Evolutionary conservation across 768 basidiomycete species (phyloP), one percentile per base, ranked within the genome.

Genomic region (Boletus vinaceobasis): DNA sequence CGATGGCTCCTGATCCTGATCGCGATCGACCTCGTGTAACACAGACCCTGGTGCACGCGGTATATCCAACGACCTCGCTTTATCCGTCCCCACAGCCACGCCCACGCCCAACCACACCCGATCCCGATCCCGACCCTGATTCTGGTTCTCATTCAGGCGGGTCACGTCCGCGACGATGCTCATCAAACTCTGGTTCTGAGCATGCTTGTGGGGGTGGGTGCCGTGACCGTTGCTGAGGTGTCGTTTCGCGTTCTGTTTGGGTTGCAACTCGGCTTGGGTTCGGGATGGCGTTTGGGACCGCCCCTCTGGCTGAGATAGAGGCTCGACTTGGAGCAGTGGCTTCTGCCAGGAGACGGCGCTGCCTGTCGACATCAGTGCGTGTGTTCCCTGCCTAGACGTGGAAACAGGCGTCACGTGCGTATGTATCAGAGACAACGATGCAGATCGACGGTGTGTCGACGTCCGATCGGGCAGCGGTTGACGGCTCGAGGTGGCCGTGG

Each of bases 121-220:
- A 15, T 45, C 31, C 5, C 36, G 13, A 10, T 21, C 31, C 35
- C 26, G 13, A 10, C n/a, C 31, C 31, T 40, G 61, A 11, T 1
- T 13, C 17, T 37, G 23, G 53, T 23, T 63, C 50, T 52, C 73
- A 48, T 77, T 77, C 52, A 69, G 61, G 43, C 71, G 71, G 26
- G 84, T 67, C 43, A 87, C 81, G 52, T 75, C 79, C 61, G 87
- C 85, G 9, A 89, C 82, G 58, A 89, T 83, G 60, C 80, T 83
- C 85, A 88, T 84, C 64, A 88, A 68, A 40, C 79, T 85, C 38
- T 62, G 61, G 19, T 56, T 65, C 9, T 49, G 54, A 3, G 15
- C 42, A 15, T 47, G 53, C 17, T 59, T 59, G 43, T 42, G n/a
- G 5, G n/a, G 23, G 9, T 56, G 55, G 8, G 37, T 14, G 19